Evolutionary conservation across 805 yeast genomes (phyloP).

Genomic region (Saccharomycopsis babjevae): DNA sequence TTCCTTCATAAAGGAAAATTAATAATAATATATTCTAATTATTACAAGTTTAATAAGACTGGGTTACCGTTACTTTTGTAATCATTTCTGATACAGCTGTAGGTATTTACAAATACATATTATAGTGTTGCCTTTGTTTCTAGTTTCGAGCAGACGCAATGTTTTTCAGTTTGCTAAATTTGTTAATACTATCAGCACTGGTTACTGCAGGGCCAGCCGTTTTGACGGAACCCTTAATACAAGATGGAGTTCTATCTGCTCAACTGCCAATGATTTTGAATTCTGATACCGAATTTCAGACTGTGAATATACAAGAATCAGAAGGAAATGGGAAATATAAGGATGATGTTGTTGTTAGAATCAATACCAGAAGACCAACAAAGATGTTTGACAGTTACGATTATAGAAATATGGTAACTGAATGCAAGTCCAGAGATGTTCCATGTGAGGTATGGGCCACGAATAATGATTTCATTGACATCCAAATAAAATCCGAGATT

Average conservation of each 20-base stretch:
- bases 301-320: background rate
- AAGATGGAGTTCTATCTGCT: too few species aligned
- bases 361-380: constrained; percentile 22
- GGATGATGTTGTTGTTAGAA: constrained; percentile 36
- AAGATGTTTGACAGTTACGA: constrained; percentile 7
- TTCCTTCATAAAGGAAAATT: too few species aligned
- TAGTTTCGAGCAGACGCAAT: too few species aligned
- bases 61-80: too few species aligned
- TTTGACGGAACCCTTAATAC: background rate
- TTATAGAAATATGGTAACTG: background rate
- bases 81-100: too few species aligned
- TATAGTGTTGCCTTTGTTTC: too few species aligned
- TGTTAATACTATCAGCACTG: background rate
- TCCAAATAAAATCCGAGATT: constrained; percentile 24
- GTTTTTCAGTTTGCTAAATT: background rate
- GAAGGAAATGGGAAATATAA: constrained; percentile 28
- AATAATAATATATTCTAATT: too few species aligned
- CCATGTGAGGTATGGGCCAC: constrained; percentile 38
- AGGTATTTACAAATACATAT: too few species aligned
- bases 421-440: background rate
- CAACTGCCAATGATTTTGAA: background rate
- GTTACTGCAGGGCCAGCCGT: background rate
- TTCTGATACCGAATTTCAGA: background rate
- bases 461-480: constrained; percentile 36
- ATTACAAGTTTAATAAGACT: too few species aligned